Base-by-base conservation (phyloP, 495 filamentous ascomycete genomes). In the Acidiella bohemica region DNA sequence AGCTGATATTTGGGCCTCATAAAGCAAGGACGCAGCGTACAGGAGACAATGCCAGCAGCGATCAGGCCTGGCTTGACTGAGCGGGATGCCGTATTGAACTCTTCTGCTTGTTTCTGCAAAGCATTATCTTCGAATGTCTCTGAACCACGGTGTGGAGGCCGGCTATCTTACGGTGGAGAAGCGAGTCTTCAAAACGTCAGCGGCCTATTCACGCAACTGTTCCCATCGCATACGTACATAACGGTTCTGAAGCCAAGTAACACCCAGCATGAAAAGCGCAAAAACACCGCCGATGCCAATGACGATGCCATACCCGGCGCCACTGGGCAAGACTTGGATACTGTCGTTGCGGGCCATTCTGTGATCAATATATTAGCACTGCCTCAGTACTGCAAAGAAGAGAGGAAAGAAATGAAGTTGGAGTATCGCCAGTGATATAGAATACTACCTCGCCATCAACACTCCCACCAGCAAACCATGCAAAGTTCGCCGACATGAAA, bases 71-170 rank as follows among this genome's bases (percentile, higher is more conserved):
- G 62, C 44, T 68, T 67, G 21, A 71, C 56, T 24, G 55, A 59
- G 9, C 67, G 51, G 6, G 59, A 64, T 0, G 67, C 66, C 0
- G 66, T 67, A 44, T 66, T 69, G 59, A 71, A 71, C 50, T 68
- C 65, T 34, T 70, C 66, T 10, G 61, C 53, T 28, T 47, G 47
- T 19, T 61, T 54, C 0, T n/a, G n/a, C n/a, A n/a, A n/a, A n/a
- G n/a, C n/a, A n/a, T n/a, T n/a, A n/a, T n/a, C n/a, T n/a, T n/a
- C n/a, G n/a, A n/a, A n/a, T n/a, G n/a, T n/a, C n/a, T n/a, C n/a
- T n/a, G n/a, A n/a, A n/a, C n/a, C n/a, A n/a, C n/a, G n/a, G n/a
- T n/a, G n/a, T n/a, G n/a, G n/a, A n/a, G n/a, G n/a, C n/a, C n/a
- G n/a, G n/a, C n/a, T n/a, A n/a, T n/a, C n/a, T n/a, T n/a, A n/a